These are phyloP conservation scores for Lentinus polychrous DNA, from an alignment of 1,284 basidiomycete species.

Conservation along the genomic window DNA sequence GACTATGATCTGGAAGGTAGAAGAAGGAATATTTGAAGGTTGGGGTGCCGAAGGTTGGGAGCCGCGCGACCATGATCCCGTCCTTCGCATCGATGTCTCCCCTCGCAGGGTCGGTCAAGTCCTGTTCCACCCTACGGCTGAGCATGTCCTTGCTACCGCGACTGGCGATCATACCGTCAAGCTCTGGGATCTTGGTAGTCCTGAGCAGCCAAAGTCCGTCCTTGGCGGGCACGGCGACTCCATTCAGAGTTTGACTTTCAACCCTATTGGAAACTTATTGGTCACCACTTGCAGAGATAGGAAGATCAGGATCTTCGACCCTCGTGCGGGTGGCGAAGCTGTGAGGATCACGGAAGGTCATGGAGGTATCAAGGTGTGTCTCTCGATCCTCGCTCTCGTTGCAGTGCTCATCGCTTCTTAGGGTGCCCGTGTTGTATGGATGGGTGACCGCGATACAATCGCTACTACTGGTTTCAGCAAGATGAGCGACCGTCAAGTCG, in stretches of 20 bases:
- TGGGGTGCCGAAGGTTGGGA: constrained; percentile 84
- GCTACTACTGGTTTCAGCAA: constrained; percentile 94
- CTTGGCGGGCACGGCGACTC: constrained; percentile 81
- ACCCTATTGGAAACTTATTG: constrained; percentile 72
- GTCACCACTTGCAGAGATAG: constrained; percentile 86
- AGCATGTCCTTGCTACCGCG: constrained; percentile 82
- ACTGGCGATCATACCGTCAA: constrained; percentile 88
- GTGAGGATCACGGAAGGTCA: constrained; percentile 85
- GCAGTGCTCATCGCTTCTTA: constrained; percentile 6
- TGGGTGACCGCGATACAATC: constrained; percentile 84
- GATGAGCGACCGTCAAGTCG: constrained; percentile 89
- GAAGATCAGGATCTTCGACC: constrained; percentile 89
- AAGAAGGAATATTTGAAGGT: constrained; percentile 66
- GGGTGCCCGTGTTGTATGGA: constrained; percentile 84
- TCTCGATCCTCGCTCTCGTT: constrained; percentile 1
- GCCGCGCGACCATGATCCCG: constrained; percentile 81
- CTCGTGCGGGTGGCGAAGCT: constrained; percentile 72
- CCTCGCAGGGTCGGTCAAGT: constrained; percentile 92
- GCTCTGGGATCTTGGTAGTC: constrained; percentile 82
- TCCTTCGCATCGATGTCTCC: constrained; percentile 65
- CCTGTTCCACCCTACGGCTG: constrained; percentile 88
- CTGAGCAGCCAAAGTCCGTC: constrained; percentile 56
- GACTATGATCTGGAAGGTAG: constrained; percentile 85
- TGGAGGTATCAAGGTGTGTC: constrained; percentile 73
- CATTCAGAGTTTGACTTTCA: constrained; percentile 85